These are phyloP conservation scores for Pittosporum tobira DNA, from an alignment of 129 eudicot species.

Conservation along the genomic window DNA sequence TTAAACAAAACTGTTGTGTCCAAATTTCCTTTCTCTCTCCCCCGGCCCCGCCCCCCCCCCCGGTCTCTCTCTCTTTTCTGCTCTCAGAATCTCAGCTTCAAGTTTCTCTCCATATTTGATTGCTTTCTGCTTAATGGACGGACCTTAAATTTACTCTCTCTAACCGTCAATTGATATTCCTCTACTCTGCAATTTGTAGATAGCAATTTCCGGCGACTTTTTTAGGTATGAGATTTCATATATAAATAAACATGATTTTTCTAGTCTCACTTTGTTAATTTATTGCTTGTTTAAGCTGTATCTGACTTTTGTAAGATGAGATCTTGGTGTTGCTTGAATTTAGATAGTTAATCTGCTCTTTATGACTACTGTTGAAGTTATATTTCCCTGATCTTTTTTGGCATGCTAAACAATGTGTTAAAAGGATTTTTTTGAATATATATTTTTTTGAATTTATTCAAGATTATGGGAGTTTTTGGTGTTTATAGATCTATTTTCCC, in stretches of 20 bases:
- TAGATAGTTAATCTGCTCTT: not conserved
- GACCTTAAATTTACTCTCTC: conserved; percentile 46
- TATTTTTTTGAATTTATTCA: no score
- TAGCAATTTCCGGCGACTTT: not conserved
- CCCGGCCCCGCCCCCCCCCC: conserved; percentile 22
- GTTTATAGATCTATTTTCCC: no score
- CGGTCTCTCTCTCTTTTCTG: conserved; percentile 10
- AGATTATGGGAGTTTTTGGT: no score
- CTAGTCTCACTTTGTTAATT: no score
- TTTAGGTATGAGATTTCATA: not conserved
- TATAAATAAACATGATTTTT: no score
- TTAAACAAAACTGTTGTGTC: not conserved
- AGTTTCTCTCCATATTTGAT: conserved; percentile 39
- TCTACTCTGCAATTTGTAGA: not conserved
- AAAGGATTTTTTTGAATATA: no score
- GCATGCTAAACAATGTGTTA: no score
- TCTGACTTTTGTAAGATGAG: not conserved
- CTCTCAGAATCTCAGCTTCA: conserved; percentile 31
- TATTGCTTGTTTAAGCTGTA: no score
- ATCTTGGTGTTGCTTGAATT: conserved; percentile 9
- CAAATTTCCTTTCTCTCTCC: conserved; percentile 15
- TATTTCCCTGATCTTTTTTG: not conserved
- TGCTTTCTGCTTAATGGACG: conserved; percentile 64
- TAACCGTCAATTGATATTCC: conserved; percentile 15
- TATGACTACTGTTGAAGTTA: not conserved